Conservation (phyloP, 495 filamentous ascomycete genomes). For the Aspergillus campestris region DNA sequence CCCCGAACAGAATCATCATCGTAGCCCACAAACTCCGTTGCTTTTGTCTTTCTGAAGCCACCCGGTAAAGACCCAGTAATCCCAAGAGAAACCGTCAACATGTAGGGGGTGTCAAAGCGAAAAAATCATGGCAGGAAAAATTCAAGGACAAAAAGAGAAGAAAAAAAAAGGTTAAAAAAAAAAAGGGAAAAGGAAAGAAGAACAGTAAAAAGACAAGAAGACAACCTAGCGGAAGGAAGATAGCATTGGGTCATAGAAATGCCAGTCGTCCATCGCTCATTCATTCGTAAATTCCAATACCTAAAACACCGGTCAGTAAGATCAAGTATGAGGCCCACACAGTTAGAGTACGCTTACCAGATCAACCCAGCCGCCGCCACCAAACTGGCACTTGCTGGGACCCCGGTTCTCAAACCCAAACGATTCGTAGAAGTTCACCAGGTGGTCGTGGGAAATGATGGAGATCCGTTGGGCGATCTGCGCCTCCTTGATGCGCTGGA, state of each 20-base stretch:
- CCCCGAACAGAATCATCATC: constrained; percentile 6
- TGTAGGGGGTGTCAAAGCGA: constrained; percentile 13
- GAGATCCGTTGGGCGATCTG: constrained; percentile 64
- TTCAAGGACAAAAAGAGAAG: constrained; percentile 17
- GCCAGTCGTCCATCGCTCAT: constrained; percentile 7
- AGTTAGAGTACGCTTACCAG: constrained; percentile 22
- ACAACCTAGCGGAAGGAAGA: constrained; percentile 18
- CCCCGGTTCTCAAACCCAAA: constrained; percentile 68
- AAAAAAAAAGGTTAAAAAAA: constrained; percentile 9
- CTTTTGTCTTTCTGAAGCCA: constrained; percentile 18
- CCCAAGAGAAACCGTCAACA: constrained; percentile 10
- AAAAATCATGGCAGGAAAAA: constrained; percentile 19
- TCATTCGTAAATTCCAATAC: constrained; percentile 26
- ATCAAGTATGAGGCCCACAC: neutral
- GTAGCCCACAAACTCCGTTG: constrained; percentile 26
- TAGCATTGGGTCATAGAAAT: constrained; percentile 6
- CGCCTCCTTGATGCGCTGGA: constrained; percentile 58
- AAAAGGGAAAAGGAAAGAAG: constrained; percentile 2
- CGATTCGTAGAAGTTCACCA: constrained; percentile 66
- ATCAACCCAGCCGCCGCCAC: constrained; percentile 75
- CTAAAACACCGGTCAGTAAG: constrained; percentile 12
- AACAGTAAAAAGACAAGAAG: constrained; percentile 4
- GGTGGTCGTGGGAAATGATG: constrained; percentile 65
- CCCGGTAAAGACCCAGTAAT: constrained; percentile 12
- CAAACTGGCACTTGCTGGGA: constrained; percentile 55